Base-by-base conservation (phyloP, 2,329 filamentous ascomycete species). In the Fusarium temperatum region DNA sequence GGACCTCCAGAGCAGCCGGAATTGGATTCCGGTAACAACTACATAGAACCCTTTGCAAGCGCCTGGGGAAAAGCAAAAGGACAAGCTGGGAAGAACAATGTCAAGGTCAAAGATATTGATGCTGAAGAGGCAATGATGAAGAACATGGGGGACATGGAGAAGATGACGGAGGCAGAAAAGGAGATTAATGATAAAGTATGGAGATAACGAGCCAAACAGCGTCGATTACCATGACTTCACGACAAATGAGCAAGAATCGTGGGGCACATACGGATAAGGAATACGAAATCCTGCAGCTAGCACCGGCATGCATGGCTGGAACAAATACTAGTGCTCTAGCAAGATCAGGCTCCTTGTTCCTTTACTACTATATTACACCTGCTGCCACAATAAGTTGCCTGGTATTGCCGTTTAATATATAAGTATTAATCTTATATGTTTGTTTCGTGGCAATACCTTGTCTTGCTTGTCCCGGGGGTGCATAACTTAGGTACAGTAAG, bases 381-480 rank as follows among this genome's bases (percentile, higher is more conserved):
- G 9, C 13, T 30, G 26, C 45, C 45, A 30, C 45, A 48, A 48
- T 30, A 48, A 30, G 26, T 48, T 48, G 45, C 14, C 45, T 48
- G 45, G 45, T 48, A 48, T 30, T n/a, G 26, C 26, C 45, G 26
- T 22, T 48, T 28, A 30, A 48, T 22, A 28, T 48, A 12, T 6
- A n/a, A 48, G 45, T 48, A 30, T 48, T 30, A 22, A 48, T 48
- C 20, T 30, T 17, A 30, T 41, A 51, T 51, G 44, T 51, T 57
- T 72, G 59, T 48, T 42, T 38, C 47, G 51, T 41, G 44, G 36
- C 48, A 47, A 60, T 50, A 51, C 42, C 50, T 67, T 50, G 26
- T 28, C 45, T 47, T 48, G 20, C 45, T 48, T 48, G 61, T 68
- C 54, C 53, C 38, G 45, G 53, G 53, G 36, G 42, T 50, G 53